Conservation (phyloP, 441 rosid species). For the Syzygium malaccense region DNA sequence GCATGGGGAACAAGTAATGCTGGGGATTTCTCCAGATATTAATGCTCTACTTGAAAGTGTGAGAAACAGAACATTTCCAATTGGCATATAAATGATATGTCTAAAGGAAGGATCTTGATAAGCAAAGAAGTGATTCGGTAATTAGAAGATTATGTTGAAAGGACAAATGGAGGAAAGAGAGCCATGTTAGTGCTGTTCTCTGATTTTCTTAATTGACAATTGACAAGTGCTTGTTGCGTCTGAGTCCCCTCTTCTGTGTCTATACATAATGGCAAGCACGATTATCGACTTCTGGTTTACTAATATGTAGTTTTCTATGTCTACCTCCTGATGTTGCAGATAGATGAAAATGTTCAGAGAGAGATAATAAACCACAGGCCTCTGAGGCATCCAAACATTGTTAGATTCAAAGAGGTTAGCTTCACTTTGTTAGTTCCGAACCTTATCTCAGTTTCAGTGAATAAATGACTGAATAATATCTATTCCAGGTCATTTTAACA, state of each 20-base stretch:
- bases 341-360: constrained; percentile 62
- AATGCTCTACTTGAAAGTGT: neutral
- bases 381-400: constrained; percentile 57
- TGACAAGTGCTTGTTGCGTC: neutral
- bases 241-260: neutral
- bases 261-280: neutral
- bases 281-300: neutral
- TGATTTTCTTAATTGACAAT: neutral
- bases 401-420: constrained; percentile 58
- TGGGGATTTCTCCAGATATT: neutral
- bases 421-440: neutral
- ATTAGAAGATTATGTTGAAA: neutral
- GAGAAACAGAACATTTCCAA: neutral
- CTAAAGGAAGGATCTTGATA: neutral
- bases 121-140: neutral
- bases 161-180: neutral
- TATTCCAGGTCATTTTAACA: constrained; percentile 43
- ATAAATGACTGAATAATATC: neutral
- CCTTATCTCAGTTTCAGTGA: neutral
- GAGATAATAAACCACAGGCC: constrained; percentile 68
- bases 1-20: neutral
- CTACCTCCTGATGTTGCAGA: constrained; percentile 26
- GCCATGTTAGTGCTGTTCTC: neutral
- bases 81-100: neutral
- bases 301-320: neutral